Conservation (phyloP, 2,329 filamentous ascomycete genomes). For the Sporothrix schenckii region DNA sequence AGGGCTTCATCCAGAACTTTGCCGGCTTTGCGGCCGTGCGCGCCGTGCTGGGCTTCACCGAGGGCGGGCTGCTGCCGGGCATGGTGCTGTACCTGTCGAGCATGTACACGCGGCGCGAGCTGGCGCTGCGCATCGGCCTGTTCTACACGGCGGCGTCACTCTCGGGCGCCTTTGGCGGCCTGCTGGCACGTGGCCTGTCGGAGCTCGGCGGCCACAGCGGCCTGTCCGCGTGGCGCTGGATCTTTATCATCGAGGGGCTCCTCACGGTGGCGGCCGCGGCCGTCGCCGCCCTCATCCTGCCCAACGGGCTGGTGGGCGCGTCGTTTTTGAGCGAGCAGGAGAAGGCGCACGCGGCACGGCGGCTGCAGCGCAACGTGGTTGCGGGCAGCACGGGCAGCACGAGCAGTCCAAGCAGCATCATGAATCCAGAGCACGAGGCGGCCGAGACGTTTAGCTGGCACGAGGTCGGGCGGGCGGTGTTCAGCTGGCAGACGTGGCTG, state of each 20-base stretch:
- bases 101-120: conserved; percentile 62
- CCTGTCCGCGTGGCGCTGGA: conserved; percentile 63
- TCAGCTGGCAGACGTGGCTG: conserved; percentile 65
- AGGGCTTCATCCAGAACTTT: conserved; percentile 58
- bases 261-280: conserved; percentile 59
- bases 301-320: conserved; percentile 58
- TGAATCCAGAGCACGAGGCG: conserved; percentile 33
- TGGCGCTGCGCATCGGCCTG: conserved; percentile 65
- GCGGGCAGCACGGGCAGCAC: too few relatives aligned
- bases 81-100: conserved; percentile 66
- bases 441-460: conserved; percentile 60
- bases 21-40: conserved; percentile 64
- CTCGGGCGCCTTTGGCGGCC: conserved; percentile 65
- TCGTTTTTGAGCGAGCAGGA: conserved; percentile 58
- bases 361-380: conserved; percentile 42
- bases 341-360: conserved; percentile 51
- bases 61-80: conserved; percentile 67
- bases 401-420: background rate
- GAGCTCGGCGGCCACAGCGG: conserved; percentile 60
- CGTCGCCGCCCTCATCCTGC: conserved; percentile 57
- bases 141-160: conserved; percentile 70
- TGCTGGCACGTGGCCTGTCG: conserved; percentile 63
- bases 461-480: conserved; percentile 63
- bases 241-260: conserved; percentile 63
- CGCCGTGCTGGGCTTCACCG: conserved; percentile 63